A percentile compares a stretch with the other conserved stretches of the same genome.
These are phyloP conservation scores for Hibiscus syriacus DNA, from an alignment of 345 rosid species.

Conservation along the genomic window DNA sequence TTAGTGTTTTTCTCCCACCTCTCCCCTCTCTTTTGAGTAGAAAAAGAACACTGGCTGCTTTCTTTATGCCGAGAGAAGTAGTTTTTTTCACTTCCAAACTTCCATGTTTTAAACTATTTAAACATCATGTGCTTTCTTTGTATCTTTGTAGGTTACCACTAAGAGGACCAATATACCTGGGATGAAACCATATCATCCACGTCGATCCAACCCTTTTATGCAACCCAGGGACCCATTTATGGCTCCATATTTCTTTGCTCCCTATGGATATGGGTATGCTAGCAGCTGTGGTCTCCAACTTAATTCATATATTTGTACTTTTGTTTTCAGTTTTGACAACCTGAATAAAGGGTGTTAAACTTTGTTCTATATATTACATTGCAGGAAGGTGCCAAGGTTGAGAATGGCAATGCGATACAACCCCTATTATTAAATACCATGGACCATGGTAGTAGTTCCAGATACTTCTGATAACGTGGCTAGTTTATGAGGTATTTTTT, in stretches of 20 bases:
- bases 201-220: slow-evolving; percentile 38
- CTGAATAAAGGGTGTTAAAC: not conserved
- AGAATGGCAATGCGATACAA: slow-evolving; percentile 59
- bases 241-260: slow-evolving; percentile 43
- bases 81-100: not conserved
- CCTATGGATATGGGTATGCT: slow-evolving; percentile 62
- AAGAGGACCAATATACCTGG: slow-evolving; percentile 71
- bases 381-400: slow-evolving; percentile 60
- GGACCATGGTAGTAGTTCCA: not conserved
- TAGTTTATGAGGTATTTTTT: not conserved
- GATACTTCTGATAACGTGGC: not conserved
- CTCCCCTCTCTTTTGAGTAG: not conserved
- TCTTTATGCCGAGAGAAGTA: not conserved
- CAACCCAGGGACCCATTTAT: slow-evolving; percentile 30
- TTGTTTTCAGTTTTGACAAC: not conserved
- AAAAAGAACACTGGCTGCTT: not conserved
- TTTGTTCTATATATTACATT: slow-evolving; percentile 1
- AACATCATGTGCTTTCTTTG: not conserved
- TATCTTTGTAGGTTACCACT: slow-evolving; percentile 37
- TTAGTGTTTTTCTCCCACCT: not conserved
- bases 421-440: slow-evolving; percentile 39
- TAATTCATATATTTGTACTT: not conserved
- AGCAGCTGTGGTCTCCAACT: not conserved
- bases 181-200: slow-evolving; percentile 61
- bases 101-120: not conserved